A percentile compares a stretch with the other conserved stretches of the same genome.
Conservation (phyloP, 1,139 yeast genomes). For the Scheffersomyces segobiensis region DNA sequence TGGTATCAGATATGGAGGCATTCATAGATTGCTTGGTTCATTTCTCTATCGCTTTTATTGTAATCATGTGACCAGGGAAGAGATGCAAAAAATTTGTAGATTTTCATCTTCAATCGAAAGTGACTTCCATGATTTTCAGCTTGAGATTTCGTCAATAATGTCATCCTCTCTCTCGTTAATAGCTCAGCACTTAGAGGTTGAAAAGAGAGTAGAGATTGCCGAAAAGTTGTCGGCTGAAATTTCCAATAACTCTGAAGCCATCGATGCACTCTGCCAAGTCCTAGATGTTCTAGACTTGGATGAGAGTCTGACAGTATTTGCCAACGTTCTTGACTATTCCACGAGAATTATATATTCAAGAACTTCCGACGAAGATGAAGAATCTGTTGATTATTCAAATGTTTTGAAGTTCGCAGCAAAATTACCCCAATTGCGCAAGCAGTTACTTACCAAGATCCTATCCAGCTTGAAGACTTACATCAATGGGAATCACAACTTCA, state of each 20-base stretch:
- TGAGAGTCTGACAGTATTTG: conserved; percentile 18
- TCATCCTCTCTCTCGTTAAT: conserved; percentile 24
- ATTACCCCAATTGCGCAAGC: conserved; percentile 20
- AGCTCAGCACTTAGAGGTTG: conserved; percentile 28
- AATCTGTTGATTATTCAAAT: conserved; percentile 8
- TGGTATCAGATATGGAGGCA: background rate
- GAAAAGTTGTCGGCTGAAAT: conserved; percentile 20
- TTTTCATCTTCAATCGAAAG: background rate
- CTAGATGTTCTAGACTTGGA: conserved; percentile 26
- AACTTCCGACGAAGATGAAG: conserved; percentile 4
- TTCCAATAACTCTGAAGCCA: conserved; percentile 15
- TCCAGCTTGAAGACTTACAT: conserved; percentile 14
- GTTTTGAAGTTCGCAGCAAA: conserved; percentile 17
- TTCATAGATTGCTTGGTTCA: background rate
- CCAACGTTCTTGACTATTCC: conserved; percentile 19
- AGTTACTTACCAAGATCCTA: conserved; percentile 15
- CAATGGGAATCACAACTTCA: conserved; percentile 16
- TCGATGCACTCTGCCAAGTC: conserved; percentile 36
- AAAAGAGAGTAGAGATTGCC: conserved; percentile 27
- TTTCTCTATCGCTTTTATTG: background rate
- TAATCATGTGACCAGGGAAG: background rate
- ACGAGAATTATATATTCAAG: conserved; percentile 1
- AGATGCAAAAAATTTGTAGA: background rate
- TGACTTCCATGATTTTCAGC: background rate
- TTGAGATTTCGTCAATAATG: conserved; percentile 4